Conservation (phyloP, 345 rosid genomes). For the Gossypium australe region DNA sequence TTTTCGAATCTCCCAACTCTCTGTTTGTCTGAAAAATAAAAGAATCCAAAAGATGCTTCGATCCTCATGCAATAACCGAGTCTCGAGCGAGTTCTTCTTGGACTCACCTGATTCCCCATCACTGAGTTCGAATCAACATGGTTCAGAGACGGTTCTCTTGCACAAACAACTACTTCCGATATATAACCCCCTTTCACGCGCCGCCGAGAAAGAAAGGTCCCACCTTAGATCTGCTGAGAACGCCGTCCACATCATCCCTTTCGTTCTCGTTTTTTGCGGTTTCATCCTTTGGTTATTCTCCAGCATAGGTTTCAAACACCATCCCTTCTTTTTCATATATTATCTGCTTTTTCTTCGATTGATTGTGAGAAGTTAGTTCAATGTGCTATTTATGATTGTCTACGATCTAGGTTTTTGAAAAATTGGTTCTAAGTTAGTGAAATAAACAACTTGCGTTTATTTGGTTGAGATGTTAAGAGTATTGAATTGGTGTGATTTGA, state of each 20-base stretch:
- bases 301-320: constrained; percentile 29
- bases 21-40: neutral
- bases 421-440: neutral
- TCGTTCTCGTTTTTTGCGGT: constrained; percentile 53
- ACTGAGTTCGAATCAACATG: constrained; percentile 19
- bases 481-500: neutral
- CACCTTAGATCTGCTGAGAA: constrained; percentile 65
- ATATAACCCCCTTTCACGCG: constrained; percentile 54
- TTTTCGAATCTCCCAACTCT: neutral
- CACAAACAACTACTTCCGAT: constrained; percentile 42
- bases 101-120: constrained; percentile 27
- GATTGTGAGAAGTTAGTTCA: neutral
- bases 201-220: constrained; percentile 55
- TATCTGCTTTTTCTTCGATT: neutral
- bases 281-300: constrained; percentile 81
- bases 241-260: constrained; percentile 70
- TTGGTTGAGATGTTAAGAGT: neutral
- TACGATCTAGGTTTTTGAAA: neutral
- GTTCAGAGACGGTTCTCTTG: constrained; percentile 18
- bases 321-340: neutral
- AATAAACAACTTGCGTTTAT: neutral
- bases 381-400: neutral
- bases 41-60: constrained; percentile 49
- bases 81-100: constrained; percentile 34
- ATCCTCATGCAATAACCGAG: constrained; percentile 45